These are phyloP conservation scores for Sherardia arvensis DNA, from an alignment of 257 asterid species.

Conservation along the genomic window DNA sequence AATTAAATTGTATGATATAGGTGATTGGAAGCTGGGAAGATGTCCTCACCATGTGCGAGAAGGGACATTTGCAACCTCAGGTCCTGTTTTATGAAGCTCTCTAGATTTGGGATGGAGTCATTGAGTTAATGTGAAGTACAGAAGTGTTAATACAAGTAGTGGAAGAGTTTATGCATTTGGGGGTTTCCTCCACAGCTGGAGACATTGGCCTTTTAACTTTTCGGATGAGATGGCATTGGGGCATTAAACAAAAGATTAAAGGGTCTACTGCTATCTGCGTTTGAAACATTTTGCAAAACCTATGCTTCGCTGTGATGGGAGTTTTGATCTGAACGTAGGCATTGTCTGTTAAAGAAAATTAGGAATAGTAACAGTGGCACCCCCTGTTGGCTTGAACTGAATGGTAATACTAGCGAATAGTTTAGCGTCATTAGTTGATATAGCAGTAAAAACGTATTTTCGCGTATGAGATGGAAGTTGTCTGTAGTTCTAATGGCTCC, in stretches of 20 bases:
- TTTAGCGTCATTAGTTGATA: background rate
- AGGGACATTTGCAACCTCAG: constrained; percentile 95
- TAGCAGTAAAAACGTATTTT: background rate
- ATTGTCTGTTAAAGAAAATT: constrained; percentile 4
- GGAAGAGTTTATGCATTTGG: constrained; percentile 16
- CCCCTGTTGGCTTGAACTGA: constrained; percentile 4
- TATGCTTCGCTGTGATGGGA: constrained; percentile 3
- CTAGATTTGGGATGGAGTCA: constrained; percentile 2
- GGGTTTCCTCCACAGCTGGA: constrained; percentile 21
- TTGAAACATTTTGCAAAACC: constrained; percentile 6
- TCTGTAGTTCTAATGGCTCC: constrained; percentile 1
- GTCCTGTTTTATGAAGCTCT: constrained; percentile 81
- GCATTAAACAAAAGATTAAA: background rate
- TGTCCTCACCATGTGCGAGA: constrained; percentile 74
- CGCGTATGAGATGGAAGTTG: constrained; percentile 3
- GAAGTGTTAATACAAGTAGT: constrained; percentile 23
- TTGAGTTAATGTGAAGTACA: constrained; percentile 17
- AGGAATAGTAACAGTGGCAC: constrained; percentile 1
- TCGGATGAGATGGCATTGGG: constrained; percentile 17
- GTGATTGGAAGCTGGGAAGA: constrained; percentile 86
- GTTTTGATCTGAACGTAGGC: background rate
- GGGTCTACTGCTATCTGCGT: constrained; percentile 5
- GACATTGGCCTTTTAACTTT: constrained; percentile 13
- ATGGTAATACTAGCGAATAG: background rate
- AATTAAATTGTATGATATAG: constrained; percentile 23